These are phyloP conservation scores for Aristolochia californica DNA, from an alignment of 164 flowering plant genomes.

Conservation along the genomic window DNA sequence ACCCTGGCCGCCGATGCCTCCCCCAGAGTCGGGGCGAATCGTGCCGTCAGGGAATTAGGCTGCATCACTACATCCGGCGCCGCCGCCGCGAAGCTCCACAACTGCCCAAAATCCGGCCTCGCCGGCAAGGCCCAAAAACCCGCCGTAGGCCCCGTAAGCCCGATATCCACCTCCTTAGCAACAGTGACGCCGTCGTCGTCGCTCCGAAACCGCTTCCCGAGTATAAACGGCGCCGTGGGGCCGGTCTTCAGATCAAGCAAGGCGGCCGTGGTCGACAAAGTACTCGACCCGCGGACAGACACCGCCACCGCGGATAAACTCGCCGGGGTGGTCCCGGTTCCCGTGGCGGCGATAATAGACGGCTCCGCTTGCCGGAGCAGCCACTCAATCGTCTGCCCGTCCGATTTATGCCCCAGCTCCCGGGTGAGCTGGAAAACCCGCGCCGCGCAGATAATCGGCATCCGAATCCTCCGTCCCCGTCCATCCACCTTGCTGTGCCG, in stretches of 20 bases:
- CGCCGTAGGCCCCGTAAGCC: slow-evolving; percentile 22
- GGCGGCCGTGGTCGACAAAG: slow-evolving; percentile 21
- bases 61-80: slow-evolving; percentile 46
- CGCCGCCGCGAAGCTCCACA: slow-evolving; percentile 73
- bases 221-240: slow-evolving; percentile 43
- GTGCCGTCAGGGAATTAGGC: slow-evolving; percentile 23
- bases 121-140: slow-evolving; percentile 86
- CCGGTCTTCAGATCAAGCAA: slow-evolving; percentile 40
- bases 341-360: slow-evolving; percentile 83
- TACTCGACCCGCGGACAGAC: slow-evolving; percentile 26
- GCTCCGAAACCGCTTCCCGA: slow-evolving; percentile 65
- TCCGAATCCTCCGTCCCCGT: slow-evolving; percentile 73
- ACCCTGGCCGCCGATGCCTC: slow-evolving; percentile 74
- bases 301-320: slow-evolving; percentile 59
- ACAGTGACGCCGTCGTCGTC: slow-evolving; percentile 33
- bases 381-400: slow-evolving; percentile 94
- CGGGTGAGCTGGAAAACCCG: slow-evolving; percentile 79
- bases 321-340: slow-evolving; percentile 82
- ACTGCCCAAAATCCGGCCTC: slow-evolving; percentile 63
- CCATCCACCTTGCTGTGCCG: slow-evolving; percentile 92
- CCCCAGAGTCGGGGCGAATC: slow-evolving; percentile 41
- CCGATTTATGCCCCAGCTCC: slow-evolving; percentile 81
- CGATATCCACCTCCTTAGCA: slow-evolving; percentile 23
- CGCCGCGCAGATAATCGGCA: slow-evolving; percentile 90
- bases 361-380: slow-evolving; percentile 92